These are phyloP conservation scores for Neurospora sp. DNA, from an alignment of 495 filamentous ascomycete species.

Conservation along the genomic window DNA sequence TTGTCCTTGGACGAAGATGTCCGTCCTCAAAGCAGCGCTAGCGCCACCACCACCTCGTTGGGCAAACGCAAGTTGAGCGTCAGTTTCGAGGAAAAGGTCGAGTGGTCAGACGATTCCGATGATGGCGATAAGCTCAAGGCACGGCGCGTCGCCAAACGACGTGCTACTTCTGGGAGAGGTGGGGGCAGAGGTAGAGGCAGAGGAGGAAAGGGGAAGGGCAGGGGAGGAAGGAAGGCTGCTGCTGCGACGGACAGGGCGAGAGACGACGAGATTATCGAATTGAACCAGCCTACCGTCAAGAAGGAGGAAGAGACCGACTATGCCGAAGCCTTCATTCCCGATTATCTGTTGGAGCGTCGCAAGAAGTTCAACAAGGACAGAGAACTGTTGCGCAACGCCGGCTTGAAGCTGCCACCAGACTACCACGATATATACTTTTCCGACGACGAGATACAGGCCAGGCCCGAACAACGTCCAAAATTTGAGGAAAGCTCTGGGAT, in stretches of 20 bases:
- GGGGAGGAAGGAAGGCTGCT: not conserved
- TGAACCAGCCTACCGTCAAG: conserved; percentile 9
- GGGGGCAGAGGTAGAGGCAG: conserved; percentile 6
- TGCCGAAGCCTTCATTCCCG: conserved; percentile 28
- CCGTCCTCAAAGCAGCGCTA: not conserved
- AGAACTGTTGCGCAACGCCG: conserved; percentile 52
- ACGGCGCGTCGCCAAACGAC: conserved; percentile 12
- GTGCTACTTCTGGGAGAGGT: conserved; percentile 10
- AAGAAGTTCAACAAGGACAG: conserved; percentile 47
- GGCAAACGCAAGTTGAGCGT: conserved; percentile 18
- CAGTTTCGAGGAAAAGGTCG: conserved; percentile 24
- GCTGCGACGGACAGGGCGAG: not conserved
- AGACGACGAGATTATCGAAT: conserved; percentile 1
- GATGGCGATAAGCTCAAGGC: conserved; percentile 24
- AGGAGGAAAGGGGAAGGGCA: conserved; percentile 17
- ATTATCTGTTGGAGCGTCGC: conserved; percentile 42
- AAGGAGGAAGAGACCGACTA: conserved; percentile 17
- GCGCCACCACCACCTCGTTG: not conserved
- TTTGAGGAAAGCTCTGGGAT: conserved; percentile 47
- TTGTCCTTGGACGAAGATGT: conserved; percentile 3
- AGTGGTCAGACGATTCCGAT: conserved; percentile 30
- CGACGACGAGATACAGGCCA: conserved; percentile 61
- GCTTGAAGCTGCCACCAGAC: conserved; percentile 66
- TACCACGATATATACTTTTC: conserved; percentile 82
- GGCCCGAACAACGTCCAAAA: conserved; percentile 56